These are phyloP conservation scores for Quambalaria eucalypti DNA, from an alignment of 1,284 basidiomycete species.

Conservation along the genomic window DNA sequence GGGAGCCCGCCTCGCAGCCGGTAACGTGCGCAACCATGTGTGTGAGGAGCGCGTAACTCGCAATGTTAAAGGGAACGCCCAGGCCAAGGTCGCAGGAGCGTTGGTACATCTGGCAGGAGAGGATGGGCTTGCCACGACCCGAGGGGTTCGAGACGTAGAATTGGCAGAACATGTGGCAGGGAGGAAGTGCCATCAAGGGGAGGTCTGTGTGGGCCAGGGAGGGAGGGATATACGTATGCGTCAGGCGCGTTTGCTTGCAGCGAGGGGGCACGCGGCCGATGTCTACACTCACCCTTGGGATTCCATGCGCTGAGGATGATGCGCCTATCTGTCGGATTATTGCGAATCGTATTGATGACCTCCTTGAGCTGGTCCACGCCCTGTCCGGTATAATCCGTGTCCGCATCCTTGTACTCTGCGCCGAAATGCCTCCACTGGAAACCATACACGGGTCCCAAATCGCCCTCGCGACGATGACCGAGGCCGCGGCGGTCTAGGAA, in stretches of 20 bases:
- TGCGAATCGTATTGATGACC: constrained; percentile 81
- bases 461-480: constrained; percentile 73
- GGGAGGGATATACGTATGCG: too few relatives aligned
- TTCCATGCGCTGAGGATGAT: constrained; percentile 97
- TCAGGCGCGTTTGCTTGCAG: neutral
- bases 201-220: too few relatives aligned
- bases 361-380: constrained; percentile 88
- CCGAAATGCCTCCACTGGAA: constrained; percentile 99
- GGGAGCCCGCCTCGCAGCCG: constrained; percentile 71
- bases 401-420: constrained; percentile 72
- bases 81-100: constrained; percentile 93
- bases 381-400: constrained; percentile 66
- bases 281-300: constrained; percentile 63
- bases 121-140: constrained; percentile 36
- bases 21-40: constrained; percentile 94
- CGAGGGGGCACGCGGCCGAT: too few relatives aligned
- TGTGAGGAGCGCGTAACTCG: constrained; percentile 88
- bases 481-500: constrained; percentile 80
- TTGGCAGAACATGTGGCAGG: constrained; percentile 97
- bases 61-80: constrained; percentile 91
- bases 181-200: constrained; percentile 85
- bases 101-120: constrained; percentile 95
- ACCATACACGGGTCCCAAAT: constrained; percentile 92
- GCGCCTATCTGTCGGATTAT: constrained; percentile 87
- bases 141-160: constrained; percentile 85